Evolutionary conservation across 2,329 filamentous ascomycete species (phyloP).

Genomic region (Ophiostoma sp.): DNA sequence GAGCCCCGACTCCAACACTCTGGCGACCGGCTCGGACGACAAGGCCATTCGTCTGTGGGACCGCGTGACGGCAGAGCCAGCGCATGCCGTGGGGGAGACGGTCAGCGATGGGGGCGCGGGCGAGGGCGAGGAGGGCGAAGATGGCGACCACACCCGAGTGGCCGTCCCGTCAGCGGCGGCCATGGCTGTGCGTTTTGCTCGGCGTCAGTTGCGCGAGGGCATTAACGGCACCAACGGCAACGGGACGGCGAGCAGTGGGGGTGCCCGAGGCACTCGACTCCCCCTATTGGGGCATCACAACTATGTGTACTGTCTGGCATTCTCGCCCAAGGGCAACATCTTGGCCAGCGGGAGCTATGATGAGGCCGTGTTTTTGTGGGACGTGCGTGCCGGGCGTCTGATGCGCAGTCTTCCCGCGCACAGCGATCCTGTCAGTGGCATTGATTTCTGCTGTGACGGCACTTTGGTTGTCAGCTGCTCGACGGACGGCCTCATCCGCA

Average conservation of each 20-base stretch:
- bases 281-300: slow-evolving; percentile 87
- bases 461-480: slow-evolving; percentile 90
- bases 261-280: slow-evolving; percentile 44
- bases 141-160: neutral
- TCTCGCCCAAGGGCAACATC: slow-evolving; percentile 98
- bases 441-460: slow-evolving; percentile 90
- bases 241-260: slow-evolving; percentile 26
- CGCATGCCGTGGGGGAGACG: slow-evolving; percentile 34
- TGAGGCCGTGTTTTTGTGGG: slow-evolving; percentile 96
- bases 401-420: slow-evolving; percentile 94
- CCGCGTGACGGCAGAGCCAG: slow-evolving; percentile 54
- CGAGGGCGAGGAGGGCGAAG: neutral
- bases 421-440: slow-evolving; percentile 88
- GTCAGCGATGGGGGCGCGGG: slow-evolving; percentile 9
- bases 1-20: slow-evolving; percentile 82
- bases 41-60: slow-evolving; percentile 96
- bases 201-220: slow-evolving; percentile 21
- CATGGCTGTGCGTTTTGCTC: slow-evolving; percentile 17
- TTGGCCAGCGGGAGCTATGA: slow-evolving; percentile 94
- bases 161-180: slow-evolving; percentile 15
- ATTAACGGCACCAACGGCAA: slow-evolving; percentile 23
- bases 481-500: slow-evolving; percentile 85
- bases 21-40: slow-evolving; percentile 93
- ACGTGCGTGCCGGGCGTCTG: slow-evolving; percentile 79
- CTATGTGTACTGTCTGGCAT: slow-evolving; percentile 91